Evolutionary conservation across 2,329 filamentous ascomycete genomes (phyloP), one percentile per base, ranked within the genome.

Genomic region (Sporothrix humicola): DNA sequence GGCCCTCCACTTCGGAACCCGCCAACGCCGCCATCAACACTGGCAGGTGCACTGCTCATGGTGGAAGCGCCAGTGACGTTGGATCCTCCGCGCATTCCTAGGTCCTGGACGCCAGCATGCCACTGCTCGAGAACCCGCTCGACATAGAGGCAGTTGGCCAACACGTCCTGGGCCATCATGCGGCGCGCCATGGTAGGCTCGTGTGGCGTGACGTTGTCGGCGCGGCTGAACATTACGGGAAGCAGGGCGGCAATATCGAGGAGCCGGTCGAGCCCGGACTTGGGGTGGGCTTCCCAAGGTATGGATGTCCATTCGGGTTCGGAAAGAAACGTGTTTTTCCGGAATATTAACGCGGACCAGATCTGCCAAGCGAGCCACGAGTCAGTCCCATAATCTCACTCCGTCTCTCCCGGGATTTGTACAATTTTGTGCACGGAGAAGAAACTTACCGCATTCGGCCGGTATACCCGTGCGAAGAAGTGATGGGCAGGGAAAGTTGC

Each of bases 391-490:
- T 9, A 56, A n/a, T 52, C 17, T 42, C 52, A 72, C 68, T 58
- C 23, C 3, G 23, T 26, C 46, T 58, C 6, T n/a, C 9, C 17
- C 6, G 17, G 15, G 1, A 12, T 26, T 52, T 15, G 20, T 13
- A 1, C 13, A 44, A 31, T 23, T n/a, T 37, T 37, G 31, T 37
- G 31, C 31, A 37, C 31, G 7, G 31, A 37, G 31, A 37, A 50
- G 5, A 44, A 8, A 82, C 87, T 81, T 81, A 88, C 87, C 63
- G 85, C 85, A 66, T 81, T 83, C 15, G 85, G 86, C 31, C 88
- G 84, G 76, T 86, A 89, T 5, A 89, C 82, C 12, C 87, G 83
- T 31, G 84, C 84, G 73, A 89, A 89, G 77, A 87, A 89, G 77
- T 89, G 87, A 73, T 89, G 88, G 12, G 85, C 82, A 1, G 88